A percentile compares a stretch with the other conserved stretches of the same genome.
Evolutionary conservation across 768 basidiomycete genomes (phyloP).

Genomic region (Podaxis sp.): DNA sequence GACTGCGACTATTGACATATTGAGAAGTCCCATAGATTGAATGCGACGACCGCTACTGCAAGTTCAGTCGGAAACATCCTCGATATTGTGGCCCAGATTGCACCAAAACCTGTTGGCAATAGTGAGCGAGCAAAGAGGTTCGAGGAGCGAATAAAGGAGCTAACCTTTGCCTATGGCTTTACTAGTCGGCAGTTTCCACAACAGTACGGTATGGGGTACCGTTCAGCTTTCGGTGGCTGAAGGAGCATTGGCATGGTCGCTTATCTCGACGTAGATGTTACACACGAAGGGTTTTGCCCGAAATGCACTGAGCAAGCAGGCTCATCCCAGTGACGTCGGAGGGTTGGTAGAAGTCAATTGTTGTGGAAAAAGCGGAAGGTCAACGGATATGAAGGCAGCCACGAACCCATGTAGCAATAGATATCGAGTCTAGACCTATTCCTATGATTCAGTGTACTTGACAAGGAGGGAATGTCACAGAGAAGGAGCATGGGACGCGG

Average conservation of each 20-base stretch:
- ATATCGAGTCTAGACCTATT: constrained; percentile 5
- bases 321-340: not conserved
- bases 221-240: not conserved
- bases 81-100: constrained; percentile 59
- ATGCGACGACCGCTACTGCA: constrained; percentile 67
- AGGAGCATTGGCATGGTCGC: not conserved
- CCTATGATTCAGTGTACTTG: not conserved
- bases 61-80: constrained; percentile 68
- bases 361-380: not conserved
- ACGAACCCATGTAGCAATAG: constrained; percentile 1
- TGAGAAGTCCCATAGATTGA: constrained; percentile 45
- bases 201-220: constrained; percentile 53
- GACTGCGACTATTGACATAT: constrained; percentile 17
- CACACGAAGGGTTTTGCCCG: constrained; percentile 7
- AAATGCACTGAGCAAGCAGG: not conserved
- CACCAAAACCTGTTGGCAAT: constrained; percentile 70
- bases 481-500: not conserved
- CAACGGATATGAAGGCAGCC: not conserved
- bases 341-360: not conserved
- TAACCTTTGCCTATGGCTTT: constrained; percentile 18
- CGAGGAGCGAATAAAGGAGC: constrained; percentile 12
- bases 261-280: constrained; percentile 9
- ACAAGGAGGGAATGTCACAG: not conserved
- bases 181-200: constrained; percentile 53
- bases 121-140: constrained; percentile 45